These are phyloP conservation scores for Ophiostoma perfectum DNA, from an alignment of 2,329 filamentous ascomycete species.

Conservation along the genomic window DNA sequence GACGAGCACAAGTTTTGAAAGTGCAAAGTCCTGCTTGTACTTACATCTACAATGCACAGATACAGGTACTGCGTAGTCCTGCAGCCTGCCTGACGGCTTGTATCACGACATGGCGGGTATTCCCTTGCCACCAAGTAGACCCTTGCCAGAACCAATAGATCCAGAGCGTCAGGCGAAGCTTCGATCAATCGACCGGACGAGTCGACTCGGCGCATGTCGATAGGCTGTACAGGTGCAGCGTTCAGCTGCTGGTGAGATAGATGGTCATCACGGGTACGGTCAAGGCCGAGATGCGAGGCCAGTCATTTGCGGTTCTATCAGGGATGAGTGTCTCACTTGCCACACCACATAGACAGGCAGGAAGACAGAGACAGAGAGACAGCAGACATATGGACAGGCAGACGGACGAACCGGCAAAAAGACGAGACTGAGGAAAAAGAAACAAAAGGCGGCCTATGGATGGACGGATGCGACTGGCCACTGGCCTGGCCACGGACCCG, in stretches of 20 bases:
- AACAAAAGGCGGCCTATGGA: constrained; percentile 1
- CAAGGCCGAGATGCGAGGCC: not conserved
- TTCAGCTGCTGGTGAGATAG: not conserved
- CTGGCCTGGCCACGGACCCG: constrained; percentile 8
- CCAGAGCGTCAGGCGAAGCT: not conserved
- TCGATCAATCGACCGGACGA: not conserved
- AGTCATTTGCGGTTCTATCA: not conserved
- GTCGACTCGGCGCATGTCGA: not conserved
- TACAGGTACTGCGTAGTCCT: not conserved
- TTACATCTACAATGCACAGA: not conserved
- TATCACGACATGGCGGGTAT: constrained; percentile 13
- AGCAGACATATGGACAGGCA: not conserved
- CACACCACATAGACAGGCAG: not conserved
- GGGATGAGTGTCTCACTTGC: not conserved
- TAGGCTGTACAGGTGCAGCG: not conserved
- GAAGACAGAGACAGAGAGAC: not conserved
- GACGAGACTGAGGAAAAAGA: not conserved
- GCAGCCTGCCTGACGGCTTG: not conserved
- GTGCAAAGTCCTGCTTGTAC: not conserved
- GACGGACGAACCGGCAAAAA: not conserved
- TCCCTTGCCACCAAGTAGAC: not conserved
- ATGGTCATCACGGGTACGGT: not conserved
- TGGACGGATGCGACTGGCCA: not conserved
- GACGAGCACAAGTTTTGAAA: not conserved
- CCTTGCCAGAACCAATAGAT: not conserved